Conservation (phyloP, 805 yeast genomes). For the Yarrowia sp. region DNA sequence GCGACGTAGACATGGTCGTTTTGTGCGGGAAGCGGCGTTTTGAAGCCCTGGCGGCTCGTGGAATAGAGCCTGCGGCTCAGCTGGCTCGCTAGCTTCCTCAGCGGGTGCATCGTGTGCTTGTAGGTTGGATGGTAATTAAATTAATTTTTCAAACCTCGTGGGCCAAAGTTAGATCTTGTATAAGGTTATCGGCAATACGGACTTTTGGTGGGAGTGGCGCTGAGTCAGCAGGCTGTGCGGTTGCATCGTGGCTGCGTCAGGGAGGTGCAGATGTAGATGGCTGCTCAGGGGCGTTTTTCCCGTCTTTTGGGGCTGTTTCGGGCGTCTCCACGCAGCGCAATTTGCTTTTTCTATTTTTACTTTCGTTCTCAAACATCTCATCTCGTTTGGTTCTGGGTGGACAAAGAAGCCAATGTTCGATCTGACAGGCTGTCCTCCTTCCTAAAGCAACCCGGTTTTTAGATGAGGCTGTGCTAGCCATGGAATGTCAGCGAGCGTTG, state of each 20-base stretch:
- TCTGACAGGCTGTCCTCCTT: slow-evolving; percentile 2
- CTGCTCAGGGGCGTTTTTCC: no score
- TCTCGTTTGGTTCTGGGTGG: neutral
- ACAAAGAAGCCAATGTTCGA: neutral
- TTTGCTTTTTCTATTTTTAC: no score
- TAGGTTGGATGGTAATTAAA: slow-evolving; percentile 1
- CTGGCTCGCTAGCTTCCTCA: neutral
- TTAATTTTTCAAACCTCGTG: slow-evolving; percentile 14
- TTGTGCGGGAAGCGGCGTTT: neutral
- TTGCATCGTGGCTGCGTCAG: no score
- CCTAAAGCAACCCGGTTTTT: neutral
- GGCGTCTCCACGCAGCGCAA: no score
- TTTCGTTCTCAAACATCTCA: neutral
- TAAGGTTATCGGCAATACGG: neutral
- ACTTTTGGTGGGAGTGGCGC: neutral
- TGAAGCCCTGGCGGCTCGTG: neutral
- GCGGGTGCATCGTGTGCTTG: neutral
- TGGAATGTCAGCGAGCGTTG: no score
- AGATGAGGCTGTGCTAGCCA: no score
- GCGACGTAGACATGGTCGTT: slow-evolving; percentile 63
- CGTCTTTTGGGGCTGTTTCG: no score
- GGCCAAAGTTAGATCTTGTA: neutral
- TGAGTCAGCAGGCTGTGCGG: neutral
- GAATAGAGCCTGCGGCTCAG: neutral
- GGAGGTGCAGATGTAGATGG: no score